These are phyloP conservation scores for Fusarium phyllophilum DNA, from an alignment of 2,329 filamentous ascomycete genomes.

Conservation along the genomic window DNA sequence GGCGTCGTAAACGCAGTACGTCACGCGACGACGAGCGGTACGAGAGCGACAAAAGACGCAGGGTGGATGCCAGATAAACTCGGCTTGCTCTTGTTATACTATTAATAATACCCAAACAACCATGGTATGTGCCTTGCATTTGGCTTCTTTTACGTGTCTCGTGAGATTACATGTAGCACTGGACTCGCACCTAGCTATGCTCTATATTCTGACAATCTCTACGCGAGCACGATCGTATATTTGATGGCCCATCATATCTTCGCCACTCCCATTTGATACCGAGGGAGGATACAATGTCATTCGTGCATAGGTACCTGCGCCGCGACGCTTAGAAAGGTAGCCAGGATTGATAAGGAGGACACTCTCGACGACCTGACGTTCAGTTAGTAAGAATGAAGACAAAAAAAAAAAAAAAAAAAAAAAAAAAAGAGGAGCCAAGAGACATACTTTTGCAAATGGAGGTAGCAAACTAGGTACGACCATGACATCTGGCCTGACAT, in stretches of 20 bases:
- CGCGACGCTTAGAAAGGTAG: constrained; percentile 83
- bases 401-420: not conserved
- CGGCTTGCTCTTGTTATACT: constrained; percentile 21
- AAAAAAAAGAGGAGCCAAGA: not conserved
- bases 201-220: constrained; percentile 82
- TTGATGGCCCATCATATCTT: constrained; percentile 73
- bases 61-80: constrained; percentile 58
- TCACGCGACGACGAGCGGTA: constrained; percentile 65
- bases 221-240: constrained; percentile 86
- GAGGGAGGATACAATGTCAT: constrained; percentile 77
- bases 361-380: constrained; percentile 81
- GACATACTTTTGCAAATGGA: constrained; percentile 85
- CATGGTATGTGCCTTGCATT: constrained; percentile 2
- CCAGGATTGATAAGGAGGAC: constrained; percentile 93
- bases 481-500: constrained; percentile 84
- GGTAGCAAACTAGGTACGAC: constrained; percentile 84
- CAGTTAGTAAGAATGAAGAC: constrained; percentile 15
- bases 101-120: constrained; percentile 43
- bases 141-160: constrained; percentile 31
- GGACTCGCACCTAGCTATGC: constrained; percentile 6
- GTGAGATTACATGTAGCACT: constrained; percentile 31
- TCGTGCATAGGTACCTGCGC: constrained; percentile 85
- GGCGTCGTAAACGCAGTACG: constrained; percentile 66
- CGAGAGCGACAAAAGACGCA: constrained; percentile 68
- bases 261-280: constrained; percentile 66